phyloP scores from a whole-genome alignment of 306 rosid species.

The Abrus precatorius region DNA sequence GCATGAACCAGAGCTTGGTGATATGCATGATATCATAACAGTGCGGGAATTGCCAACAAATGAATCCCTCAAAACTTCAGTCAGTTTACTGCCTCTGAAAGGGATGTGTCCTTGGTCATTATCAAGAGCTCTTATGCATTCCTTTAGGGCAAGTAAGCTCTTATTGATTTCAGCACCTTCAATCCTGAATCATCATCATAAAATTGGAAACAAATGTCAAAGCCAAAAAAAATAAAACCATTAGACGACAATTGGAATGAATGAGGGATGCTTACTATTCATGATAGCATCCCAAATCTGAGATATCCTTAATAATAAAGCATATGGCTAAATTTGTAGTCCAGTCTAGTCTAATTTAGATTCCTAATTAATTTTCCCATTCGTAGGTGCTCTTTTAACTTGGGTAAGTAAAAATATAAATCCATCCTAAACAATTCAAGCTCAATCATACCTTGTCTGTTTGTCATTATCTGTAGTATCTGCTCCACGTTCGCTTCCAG shows the following conservation, averaged over 20 bases:
- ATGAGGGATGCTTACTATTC: conserved; percentile 25
- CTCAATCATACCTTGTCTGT: conserved; percentile 78
- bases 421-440: conserved; percentile 37
- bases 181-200: conserved; percentile 76
- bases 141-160: conserved; percentile 98
- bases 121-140: conserved; percentile 99
- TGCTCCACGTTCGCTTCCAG: conserved; percentile 99
- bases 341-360: conserved; percentile 9
- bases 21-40: conserved; percentile 98
- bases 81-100: conserved; percentile 97
- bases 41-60: conserved; percentile 97
- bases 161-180: conserved; percentile 99
- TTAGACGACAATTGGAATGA: neutral
- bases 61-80: conserved; percentile 99
- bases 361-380: neutral
- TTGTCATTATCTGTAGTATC: conserved; percentile 99
- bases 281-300: neutral
- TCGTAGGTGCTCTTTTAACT: conserved; percentile 1
- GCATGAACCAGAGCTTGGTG: conserved; percentile 97
- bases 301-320: conserved; percentile 15
- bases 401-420: conserved; percentile 9
- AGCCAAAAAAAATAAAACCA: conserved; percentile 39
- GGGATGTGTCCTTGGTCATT: conserved; percentile 99
- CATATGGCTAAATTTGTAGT: conserved; percentile 7
- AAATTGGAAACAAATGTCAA: conserved; percentile 38